Conservation (phyloP, 108 stramenopile genomes). For the Pseudonitzschia multiseries region DNA sequence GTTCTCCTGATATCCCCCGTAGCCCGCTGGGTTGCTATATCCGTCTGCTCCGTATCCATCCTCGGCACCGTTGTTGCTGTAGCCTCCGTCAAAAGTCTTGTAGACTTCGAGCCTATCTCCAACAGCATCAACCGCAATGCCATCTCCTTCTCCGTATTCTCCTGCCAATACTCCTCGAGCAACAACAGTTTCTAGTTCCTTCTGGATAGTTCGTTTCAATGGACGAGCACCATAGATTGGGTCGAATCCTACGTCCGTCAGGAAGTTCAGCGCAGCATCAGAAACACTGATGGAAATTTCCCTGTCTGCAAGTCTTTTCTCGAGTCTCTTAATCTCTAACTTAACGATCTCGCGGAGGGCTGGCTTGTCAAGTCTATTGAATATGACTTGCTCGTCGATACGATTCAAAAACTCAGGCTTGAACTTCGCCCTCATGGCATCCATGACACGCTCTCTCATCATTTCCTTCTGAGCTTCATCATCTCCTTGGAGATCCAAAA, state of each 20-base stretch:
- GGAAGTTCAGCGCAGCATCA: conserved; percentile 71
- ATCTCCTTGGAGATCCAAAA: conserved; percentile 73
- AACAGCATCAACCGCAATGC: conserved; percentile 59
- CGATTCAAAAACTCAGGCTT: conserved; percentile 98
- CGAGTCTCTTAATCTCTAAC: conserved; percentile 69
- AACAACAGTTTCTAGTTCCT: conserved; percentile 91
- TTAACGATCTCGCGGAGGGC: conserved; percentile 89
- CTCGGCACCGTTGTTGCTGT: background rate
- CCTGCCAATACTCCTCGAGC: conserved; percentile 84
- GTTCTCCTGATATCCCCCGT: background rate
- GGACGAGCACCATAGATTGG: conserved; percentile 97
- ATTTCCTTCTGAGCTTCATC: conserved; percentile 51
- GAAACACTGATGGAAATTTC: conserved; percentile 65
- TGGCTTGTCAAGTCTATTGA: conserved; percentile 86
- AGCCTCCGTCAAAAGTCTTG: conserved; percentile 15
- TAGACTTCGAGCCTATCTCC: conserved; percentile 30
- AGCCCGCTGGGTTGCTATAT: conserved; percentile 15
- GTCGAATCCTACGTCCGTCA: conserved; percentile 90
- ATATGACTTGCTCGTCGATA: conserved; percentile 95
- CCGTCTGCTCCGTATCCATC: background rate
- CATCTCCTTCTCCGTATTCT: conserved; percentile 79
- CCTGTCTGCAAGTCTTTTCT: conserved; percentile 70
- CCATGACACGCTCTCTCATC: conserved; percentile 64
- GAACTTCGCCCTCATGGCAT: conserved; percentile 86
- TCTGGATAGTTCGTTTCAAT: conserved; percentile 93